Base-by-base conservation (phyloP, 768 basidiomycete species). In the Agaricus sinodeliciosus region DNA sequence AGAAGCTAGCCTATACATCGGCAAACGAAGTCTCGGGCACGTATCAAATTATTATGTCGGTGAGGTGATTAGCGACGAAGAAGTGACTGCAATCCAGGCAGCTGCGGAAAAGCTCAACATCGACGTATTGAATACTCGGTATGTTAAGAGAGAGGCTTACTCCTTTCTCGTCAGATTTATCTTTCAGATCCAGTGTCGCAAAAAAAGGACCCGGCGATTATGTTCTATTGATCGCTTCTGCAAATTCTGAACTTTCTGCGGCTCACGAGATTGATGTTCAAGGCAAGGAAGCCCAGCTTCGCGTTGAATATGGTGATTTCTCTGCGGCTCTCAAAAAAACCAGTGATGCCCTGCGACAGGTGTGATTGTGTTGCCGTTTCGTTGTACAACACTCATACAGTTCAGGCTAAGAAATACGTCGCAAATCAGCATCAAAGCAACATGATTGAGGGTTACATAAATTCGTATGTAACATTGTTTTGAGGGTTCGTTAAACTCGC, bases 11-110 rank as follows among this genome's bases (percentile, higher is more conserved):
- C 73, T 90, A 53, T 84, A 79, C 65, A 85, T 94, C 57, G 91
- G 91, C 48, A 92, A 93, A 64, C 86, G 84, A 41, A 74, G 68
- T 49, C 72, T 81, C 18, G 91, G 91, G 0, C 89, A 93, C 55
- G 64, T 90, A 48, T 88, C 85, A 27, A 90, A 91, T 63, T 94
- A 94, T 66, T 94, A 94, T 63, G 80, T 85, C 25, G 90, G 89
- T 0, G 76, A 86, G 55, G 63, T 77, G 9, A 80, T 86, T 18
- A 75, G 77, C n/a, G 87, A 91, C 55, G 80, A 81, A 0, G 92
- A 93, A 63, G 89, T 92, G 5, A 80, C 82, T 19, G 75, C 77
- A 0, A 78, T 94, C 19, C 91, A 93, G 64, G 72, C 71, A 7
- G 82, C 82, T 1, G 84, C 87, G 2, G 92, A 94, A 67, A 80